Percentiles rank a stretch among this genome's conserved stretches.
phyloP scores from a whole-genome alignment of 2,329 filamentous ascomycete species.

The Calcarisporium arbuscula region DNA sequence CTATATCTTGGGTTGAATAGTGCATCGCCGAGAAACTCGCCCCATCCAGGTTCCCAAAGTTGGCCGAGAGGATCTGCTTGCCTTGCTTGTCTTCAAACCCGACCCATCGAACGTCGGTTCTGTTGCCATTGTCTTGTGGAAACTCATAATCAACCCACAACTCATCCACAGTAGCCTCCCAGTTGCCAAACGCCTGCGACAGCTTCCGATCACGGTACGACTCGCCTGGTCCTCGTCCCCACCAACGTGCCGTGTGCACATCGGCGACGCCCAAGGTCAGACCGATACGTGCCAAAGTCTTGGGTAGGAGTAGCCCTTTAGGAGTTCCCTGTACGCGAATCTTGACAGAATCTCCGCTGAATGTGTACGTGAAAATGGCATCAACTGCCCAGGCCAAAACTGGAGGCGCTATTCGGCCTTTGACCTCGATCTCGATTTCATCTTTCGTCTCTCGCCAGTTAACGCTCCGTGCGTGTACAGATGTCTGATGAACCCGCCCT shows the following conservation, averaged over 20 bases:
- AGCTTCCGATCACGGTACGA: conserved; percentile 61
- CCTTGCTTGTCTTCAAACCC: conserved; percentile 31
- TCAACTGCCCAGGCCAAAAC: conserved; percentile 56
- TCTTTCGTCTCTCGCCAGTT: conserved; percentile 24
- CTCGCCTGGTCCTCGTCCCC: conserved; percentile 60
- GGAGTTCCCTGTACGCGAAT: conserved; percentile 44
- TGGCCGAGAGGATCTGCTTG: conserved; percentile 30
- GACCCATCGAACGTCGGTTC: conserved; percentile 57
- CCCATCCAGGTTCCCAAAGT: conserved; percentile 39
- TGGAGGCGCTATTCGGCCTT: conserved; percentile 53
- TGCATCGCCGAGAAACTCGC: conserved; percentile 51
- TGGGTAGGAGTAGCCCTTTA: conserved; percentile 41
- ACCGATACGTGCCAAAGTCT: conserved; percentile 57
- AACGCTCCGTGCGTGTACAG: conserved; percentile 31
- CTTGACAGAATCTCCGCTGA: conserved; percentile 40
- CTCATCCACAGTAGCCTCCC: conserved; percentile 37
- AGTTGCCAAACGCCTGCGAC: conserved; percentile 52
- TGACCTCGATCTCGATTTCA: conserved; percentile 35
- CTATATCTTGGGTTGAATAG: conserved; percentile 48
- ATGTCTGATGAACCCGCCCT: conserved; percentile 38
- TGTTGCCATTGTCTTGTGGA: conserved; percentile 61
- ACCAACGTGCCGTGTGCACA: conserved; percentile 48
- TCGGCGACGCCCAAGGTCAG: conserved; percentile 40
- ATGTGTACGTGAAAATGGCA: conserved; percentile 46
- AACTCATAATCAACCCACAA: conserved; percentile 59